Evolutionary conservation across 805 yeast genomes (phyloP).

Genomic region (Groenewaldozyma salmanticensis): DNA sequence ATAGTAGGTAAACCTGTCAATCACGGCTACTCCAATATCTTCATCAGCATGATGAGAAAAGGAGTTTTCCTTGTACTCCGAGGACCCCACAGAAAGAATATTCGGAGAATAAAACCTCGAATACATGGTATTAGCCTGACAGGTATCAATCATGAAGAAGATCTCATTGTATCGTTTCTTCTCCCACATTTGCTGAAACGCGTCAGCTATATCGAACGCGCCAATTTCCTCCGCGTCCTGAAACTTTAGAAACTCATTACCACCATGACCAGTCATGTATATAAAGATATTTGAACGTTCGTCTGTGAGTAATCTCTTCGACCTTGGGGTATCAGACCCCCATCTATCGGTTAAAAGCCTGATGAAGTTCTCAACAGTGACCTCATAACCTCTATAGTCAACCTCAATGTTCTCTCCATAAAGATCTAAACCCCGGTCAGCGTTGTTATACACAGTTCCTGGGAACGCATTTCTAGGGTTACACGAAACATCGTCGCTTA

Average conservation of each 20-base stretch:
- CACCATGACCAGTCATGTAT: constrained; percentile 98
- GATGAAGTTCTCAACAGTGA: constrained; percentile 94
- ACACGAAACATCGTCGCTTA: constrained; percentile 95
- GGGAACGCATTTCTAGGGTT: constrained; percentile 94
- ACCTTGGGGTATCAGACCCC: constrained; percentile 89
- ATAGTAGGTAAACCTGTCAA: constrained; percentile 90
- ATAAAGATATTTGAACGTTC: constrained; percentile 90
- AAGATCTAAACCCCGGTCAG: constrained; percentile 82
- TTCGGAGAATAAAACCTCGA: constrained; percentile 87
- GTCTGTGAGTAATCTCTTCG: constrained; percentile 83
- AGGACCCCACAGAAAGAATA: constrained; percentile 85
- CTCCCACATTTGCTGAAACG: constrained; percentile 94
- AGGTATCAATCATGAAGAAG: constrained; percentile 95
- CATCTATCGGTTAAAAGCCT: constrained; percentile 89
- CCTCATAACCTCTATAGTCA: constrained; percentile 96
- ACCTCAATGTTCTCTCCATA: constrained; percentile 95
- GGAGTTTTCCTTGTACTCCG: constrained; percentile 77
- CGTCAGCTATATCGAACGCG: constrained; percentile 92
- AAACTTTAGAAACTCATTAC: constrained; percentile 91
- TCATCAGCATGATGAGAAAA: constrained; percentile 94
- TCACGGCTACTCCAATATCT: constrained; percentile 95
- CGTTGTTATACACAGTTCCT: constrained; percentile 90
- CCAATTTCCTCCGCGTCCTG: constrained; percentile 98
- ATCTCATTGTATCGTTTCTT: constrained; percentile 92
- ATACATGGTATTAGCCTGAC: constrained; percentile 98